Conservation (phyloP, 805 yeast species). For the Candida pini region DNA sequence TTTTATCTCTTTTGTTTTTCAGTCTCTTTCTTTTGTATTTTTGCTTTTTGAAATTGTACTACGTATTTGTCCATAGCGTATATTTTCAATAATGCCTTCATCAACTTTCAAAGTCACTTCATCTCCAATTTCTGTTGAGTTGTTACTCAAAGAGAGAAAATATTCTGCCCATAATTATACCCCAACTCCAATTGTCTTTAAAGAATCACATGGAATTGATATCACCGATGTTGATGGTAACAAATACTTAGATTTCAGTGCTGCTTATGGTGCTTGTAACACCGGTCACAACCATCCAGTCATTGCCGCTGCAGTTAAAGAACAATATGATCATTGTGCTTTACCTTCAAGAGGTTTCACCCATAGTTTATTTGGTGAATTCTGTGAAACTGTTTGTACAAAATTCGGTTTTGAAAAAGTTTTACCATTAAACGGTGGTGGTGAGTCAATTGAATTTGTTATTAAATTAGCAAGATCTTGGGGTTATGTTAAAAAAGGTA, state of each 20-base stretch:
- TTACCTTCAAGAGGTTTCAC: slow-evolving; percentile 26
- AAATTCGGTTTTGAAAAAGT: slow-evolving; percentile 24
- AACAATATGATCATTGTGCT: slow-evolving; percentile 27
- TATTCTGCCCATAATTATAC: slow-evolving; percentile 26
- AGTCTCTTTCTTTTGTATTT: too few relatives aligned
- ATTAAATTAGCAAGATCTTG: slow-evolving; percentile 32
- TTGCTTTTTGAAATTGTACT: too few relatives aligned
- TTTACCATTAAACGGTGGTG: slow-evolving; percentile 29
- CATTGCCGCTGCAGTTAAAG: slow-evolving; percentile 25
- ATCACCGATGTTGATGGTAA: slow-evolving; percentile 24
- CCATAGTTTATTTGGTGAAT: slow-evolving; percentile 18
- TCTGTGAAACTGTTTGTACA: slow-evolving; percentile 24
- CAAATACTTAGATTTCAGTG: slow-evolving; percentile 22
- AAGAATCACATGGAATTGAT: slow-evolving; percentile 16
- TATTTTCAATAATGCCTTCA: neutral
- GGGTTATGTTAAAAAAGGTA: slow-evolving; percentile 27
- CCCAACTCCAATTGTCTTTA: slow-evolving; percentile 24
- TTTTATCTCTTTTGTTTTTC: too few relatives aligned
- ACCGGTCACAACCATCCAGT: slow-evolving; percentile 26
- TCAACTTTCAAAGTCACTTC: slow-evolving; percentile 14
- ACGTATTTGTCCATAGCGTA: too few relatives aligned
- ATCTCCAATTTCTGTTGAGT: slow-evolving; percentile 14
- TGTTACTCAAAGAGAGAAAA: slow-evolving; percentile 13
- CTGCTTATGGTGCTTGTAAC: slow-evolving; percentile 24
- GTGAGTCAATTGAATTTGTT: slow-evolving; percentile 33